Percentiles rank a stretch among this genome's conserved stretches.
phyloP scores from a whole-genome alignment of 2,329 filamentous ascomycete genomes.

The Ophiostoma australiae region DNA sequence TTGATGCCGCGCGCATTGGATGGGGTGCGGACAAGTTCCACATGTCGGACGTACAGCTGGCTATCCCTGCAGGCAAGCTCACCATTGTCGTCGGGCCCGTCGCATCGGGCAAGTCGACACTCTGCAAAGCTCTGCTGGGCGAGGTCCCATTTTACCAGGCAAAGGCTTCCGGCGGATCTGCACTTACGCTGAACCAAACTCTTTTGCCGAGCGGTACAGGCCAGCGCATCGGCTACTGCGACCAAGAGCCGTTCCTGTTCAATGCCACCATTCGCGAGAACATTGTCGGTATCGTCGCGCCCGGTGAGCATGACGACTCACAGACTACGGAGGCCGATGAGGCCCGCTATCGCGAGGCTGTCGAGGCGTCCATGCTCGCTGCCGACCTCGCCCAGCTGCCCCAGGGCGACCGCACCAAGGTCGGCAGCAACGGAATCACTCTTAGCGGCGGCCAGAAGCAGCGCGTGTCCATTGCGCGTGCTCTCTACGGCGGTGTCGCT shows the following conservation, averaged over 20 bases:
- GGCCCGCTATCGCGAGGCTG: background rate
- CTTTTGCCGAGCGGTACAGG: background rate
- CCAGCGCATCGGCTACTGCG: conserved; percentile 37
- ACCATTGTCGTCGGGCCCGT: conserved; percentile 42
- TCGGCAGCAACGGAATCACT: conserved; percentile 37
- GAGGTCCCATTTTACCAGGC: conserved; percentile 30
- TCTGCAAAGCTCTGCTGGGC: conserved; percentile 40
- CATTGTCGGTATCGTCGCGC: conserved; percentile 27
- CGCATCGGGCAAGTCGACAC: conserved; percentile 43
- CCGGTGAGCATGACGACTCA: conserved; percentile 27
- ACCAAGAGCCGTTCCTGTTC: conserved; percentile 37
- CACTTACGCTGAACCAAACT: background rate
- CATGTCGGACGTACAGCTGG: conserved; percentile 36
- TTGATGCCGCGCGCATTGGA: conserved; percentile 32
- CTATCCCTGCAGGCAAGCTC: conserved; percentile 33
- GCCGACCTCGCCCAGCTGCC: conserved; percentile 34
- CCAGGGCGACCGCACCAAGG: conserved; percentile 34
- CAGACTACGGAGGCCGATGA: conserved; percentile 21
- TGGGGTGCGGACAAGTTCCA: conserved; percentile 34
- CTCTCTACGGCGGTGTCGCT: conserved; percentile 27
- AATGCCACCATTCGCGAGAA: conserved; percentile 36
- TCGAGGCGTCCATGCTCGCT: conserved; percentile 31
- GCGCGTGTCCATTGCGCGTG: conserved; percentile 31
- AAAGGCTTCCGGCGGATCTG: conserved; percentile 26
- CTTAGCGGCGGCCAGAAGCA: conserved; percentile 38